phyloP scores from a whole-genome alignment of 805 yeast species.

The Kodamaea jinghongensis region DNA sequence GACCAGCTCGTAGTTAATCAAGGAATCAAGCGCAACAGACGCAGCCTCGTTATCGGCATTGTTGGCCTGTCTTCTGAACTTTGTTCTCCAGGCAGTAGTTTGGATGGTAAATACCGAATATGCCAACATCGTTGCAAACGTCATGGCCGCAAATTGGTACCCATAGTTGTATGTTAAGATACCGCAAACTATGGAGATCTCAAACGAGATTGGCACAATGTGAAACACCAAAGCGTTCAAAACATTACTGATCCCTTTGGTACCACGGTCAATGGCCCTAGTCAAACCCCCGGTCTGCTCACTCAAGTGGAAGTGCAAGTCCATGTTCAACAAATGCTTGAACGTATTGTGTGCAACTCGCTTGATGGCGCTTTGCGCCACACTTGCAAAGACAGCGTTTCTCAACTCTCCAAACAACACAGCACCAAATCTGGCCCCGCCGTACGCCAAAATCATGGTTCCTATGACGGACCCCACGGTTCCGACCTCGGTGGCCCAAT shows the following conservation, averaged over 20 bases:
- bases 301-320: slow-evolving; percentile 83
- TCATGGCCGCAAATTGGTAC: slow-evolving; percentile 80
- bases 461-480: slow-evolving; percentile 66
- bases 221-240: slow-evolving; percentile 97
- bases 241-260: slow-evolving; percentile 94
- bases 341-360: slow-evolving; percentile 88
- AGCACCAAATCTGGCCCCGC: slow-evolving; percentile 91
- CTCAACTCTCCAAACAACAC: slow-evolving; percentile 91
- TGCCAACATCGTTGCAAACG: slow-evolving; percentile 82
- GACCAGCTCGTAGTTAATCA: slow-evolving; percentile 92
- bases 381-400: slow-evolving; percentile 93
- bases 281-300: slow-evolving; percentile 96
- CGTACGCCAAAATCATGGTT: slow-evolving; percentile 76
- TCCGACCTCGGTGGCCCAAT: slow-evolving; percentile 66
- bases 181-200: slow-evolving; percentile 90
- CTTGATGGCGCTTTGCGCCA: slow-evolving; percentile 91
- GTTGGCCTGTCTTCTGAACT: slow-evolving; percentile 82
- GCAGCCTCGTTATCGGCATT: slow-evolving; percentile 96
- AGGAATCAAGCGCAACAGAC: slow-evolving; percentile 86
- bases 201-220: slow-evolving; percentile 88
- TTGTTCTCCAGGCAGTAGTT: slow-evolving; percentile 96
- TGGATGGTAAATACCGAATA: slow-evolving; percentile 83
- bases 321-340: slow-evolving; percentile 76
- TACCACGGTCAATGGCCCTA: slow-evolving; percentile 95
- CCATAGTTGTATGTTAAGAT: slow-evolving; percentile 93